Base-by-base conservation (phyloP, 352 stramenopile species). In the Stramenopiles sp. region DNA sequence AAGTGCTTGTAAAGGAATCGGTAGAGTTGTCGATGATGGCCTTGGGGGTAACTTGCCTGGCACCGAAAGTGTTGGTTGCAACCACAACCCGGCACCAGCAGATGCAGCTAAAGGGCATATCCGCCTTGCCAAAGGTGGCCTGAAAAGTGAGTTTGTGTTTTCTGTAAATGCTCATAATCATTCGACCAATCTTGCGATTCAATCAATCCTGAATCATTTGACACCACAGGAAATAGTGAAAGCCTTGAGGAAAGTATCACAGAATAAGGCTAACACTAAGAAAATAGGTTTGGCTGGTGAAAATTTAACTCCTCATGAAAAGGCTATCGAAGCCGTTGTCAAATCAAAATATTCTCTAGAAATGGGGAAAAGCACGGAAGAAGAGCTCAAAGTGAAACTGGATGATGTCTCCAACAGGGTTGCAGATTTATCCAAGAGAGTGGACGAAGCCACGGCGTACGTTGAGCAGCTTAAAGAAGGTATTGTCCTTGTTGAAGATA, bases 211-310 rank as follows among this genome's bases (percentile, higher is more conserved):
- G 27, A 71, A 71, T 71, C 22, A 71, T 25, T 71, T 71, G 55
- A 71, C 55, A 71, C 55, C 55, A 71, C 55, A 71, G 27, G 55
- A 71, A 71, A 71, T 71, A 27, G 55, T 71, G 55, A 71, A 71
- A 25, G 55, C 27, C 27, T 71, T 71, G 55, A 22, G 55, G 22
- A 71, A 71, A 71, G 55, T 71, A 25, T 25, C 22, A 25, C 22
- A 22, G 55, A 71, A 71, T 71, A 71, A 71, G 27, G 27, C 22
- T 27, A 71, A 71, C 55, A 71, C 55, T 22, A 71, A 71, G 55
- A 71, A 71, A 71, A 71, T 71, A 22, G 55, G 55, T 71, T 71
- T 71, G 27, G 55, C 55, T 71, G 55, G 55, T 71, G 55, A 71
- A 71, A 71, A 71, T 71, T 22, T 71, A 71, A 25, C 55, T 25